Conservation (phyloP, 2,329 filamentous ascomycete genomes). For the Phyllosticta capitalensis region DNA sequence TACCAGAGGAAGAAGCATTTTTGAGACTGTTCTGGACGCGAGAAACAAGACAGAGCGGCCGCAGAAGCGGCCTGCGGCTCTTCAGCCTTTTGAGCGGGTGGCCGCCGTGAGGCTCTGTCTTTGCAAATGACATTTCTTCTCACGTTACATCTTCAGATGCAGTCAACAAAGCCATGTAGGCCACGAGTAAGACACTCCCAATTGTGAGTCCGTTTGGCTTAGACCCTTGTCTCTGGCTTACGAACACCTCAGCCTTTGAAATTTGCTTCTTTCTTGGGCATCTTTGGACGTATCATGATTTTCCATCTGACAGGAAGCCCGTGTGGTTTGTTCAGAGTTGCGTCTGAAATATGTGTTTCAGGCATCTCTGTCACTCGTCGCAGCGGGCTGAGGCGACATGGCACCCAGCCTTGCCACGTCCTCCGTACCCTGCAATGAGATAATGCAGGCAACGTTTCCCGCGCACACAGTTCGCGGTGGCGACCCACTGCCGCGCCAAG, state of each 20-base stretch:
- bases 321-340: neutral
- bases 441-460: neutral
- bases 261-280: neutral
- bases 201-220: neutral
- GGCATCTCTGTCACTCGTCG: neutral
- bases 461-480: neutral
- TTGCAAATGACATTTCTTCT: neutral
- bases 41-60: neutral
- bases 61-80: neutral
- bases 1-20: neutral
- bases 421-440: neutral
- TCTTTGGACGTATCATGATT: neutral
- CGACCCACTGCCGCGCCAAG: neutral
- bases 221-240: neutral
- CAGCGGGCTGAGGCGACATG: neutral
- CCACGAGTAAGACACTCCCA: neutral
- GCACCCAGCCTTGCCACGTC: neutral
- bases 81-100: neutral
- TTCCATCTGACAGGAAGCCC: neutral
- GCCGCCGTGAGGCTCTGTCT: neutral
- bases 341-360: neutral
- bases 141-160: neutral
- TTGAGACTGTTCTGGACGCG: neutral
- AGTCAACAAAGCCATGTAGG: neutral
- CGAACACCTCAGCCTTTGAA: neutral